Base-by-base conservation (phyloP, 1,284 basidiomycete genomes). In the Rhodotorula sp. region DNA sequence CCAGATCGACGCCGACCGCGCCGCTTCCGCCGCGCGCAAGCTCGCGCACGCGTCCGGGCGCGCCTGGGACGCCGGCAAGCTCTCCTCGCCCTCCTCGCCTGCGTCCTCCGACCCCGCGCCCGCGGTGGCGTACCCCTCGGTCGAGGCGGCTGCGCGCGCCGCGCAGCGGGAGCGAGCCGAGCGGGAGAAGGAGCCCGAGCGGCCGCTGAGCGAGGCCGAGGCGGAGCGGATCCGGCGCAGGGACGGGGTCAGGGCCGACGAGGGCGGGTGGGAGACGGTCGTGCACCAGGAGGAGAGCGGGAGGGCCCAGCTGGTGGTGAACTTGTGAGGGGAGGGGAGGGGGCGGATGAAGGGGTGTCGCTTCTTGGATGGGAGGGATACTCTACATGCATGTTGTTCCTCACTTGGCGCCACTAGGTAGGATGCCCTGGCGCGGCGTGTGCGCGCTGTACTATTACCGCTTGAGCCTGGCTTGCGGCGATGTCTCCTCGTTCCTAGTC, bases 31-130 rank as follows among this genome's bases (percentile, higher is more conserved):
- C 29, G 72, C 69, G 27, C 44, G 61, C 51, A 78, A 78, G 58
- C 68, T 76, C 48, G 58, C 69, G 22, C 66, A 66, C 32, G 58
- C 64, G 37, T 60, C 72, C 36, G 72, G 72, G 4, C 72, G 77
- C 56, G 74, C 71, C 25, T 78, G 77, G 77, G 77, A 78, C 63
- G 71, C 57, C 29, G 70, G 64, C 50, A 78, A 77, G 58, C 48
- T 67, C 32, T 19, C 34, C 19, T 32, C 65, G 19, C 27, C 66
- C 10, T 27, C 46, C 5, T 19, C 32, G 25, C 29, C 22, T 19
- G 19, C 6, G 36, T 5, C 41, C 32, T 12, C 44, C 22, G 39
- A 34, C 29, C 25, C 59, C 29, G 34, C 32, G 12, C 29, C 56
- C 13, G 37, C 61, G n/a, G 48, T 50, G 27, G 34, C 36, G n/a